Conservation (phyloP, 306 rosid species). For the Prunus padus region DNA sequence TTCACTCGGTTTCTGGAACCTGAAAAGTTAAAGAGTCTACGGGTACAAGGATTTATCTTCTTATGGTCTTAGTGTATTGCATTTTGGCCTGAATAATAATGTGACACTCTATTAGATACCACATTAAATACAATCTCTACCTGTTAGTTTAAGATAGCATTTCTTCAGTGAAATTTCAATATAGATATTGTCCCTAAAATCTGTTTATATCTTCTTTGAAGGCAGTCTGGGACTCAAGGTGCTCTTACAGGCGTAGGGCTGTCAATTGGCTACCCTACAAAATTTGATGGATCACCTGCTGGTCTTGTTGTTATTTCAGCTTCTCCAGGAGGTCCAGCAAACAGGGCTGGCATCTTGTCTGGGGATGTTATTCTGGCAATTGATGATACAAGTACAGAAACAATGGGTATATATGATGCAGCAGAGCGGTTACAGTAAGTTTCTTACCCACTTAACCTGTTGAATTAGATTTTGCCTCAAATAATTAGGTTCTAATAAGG, state of each 20-base stretch:
- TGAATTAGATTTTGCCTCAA: constrained; percentile 15
- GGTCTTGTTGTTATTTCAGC: constrained; percentile 88
- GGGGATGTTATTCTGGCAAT: constrained; percentile 84
- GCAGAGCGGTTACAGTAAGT: constrained; percentile 93
- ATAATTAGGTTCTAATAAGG: constrained; percentile 1
- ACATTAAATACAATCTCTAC: background rate
- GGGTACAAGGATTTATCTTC: constrained; percentile 52
- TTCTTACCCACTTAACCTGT: constrained; percentile 35
- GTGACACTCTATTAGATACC: constrained; percentile 2
- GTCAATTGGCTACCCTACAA: constrained; percentile 84
- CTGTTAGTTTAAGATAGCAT: background rate
- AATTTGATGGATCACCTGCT: constrained; percentile 51
- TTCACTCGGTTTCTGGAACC: constrained; percentile 95
- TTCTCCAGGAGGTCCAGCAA: constrained; percentile 89
- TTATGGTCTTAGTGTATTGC: constrained; percentile 17
- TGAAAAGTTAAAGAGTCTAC: constrained; percentile 81
- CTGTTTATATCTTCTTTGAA: constrained; percentile 57
- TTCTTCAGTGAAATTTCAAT: constrained; percentile 21
- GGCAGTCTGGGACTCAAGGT: constrained; percentile 98
- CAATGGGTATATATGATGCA: constrained; percentile 88
- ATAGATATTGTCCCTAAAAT: constrained; percentile 31
- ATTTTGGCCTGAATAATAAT: constrained; percentile 23
- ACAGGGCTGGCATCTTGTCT: constrained; percentile 77
- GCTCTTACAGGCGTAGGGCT: constrained; percentile 93
- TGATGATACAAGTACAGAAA: constrained; percentile 75